Percentiles rank a stretch among this genome's conserved stretches.
These are phyloP conservation scores for Russula olivacea DNA, from an alignment of 768 basidiomycete species.

Conservation along the genomic window DNA sequence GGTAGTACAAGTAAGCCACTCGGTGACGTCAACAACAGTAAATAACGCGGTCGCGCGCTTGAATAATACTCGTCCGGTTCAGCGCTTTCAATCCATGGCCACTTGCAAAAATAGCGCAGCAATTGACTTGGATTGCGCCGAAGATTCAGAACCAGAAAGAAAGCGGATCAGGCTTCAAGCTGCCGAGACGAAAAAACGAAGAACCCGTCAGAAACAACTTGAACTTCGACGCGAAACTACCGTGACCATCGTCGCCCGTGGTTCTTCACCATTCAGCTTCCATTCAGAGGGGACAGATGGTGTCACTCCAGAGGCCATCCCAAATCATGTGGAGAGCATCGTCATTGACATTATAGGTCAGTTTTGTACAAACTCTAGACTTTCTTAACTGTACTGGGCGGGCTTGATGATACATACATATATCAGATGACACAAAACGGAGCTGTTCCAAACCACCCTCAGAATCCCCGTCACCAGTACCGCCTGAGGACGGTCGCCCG, in stretches of 20 bases:
- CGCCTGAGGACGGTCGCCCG: background rate
- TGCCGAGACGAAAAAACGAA: slow-evolving; percentile 26
- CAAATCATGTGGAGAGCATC: background rate
- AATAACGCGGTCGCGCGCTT: slow-evolving; percentile 23
- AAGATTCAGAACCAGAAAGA: slow-evolving; percentile 70
- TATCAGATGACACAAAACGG: background rate
- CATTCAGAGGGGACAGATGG: background rate
- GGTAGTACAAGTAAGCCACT: background rate
- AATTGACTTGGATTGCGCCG: slow-evolving; percentile 35
- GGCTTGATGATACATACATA: background rate
- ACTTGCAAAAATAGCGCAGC: too few species aligned
- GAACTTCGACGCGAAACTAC: background rate
- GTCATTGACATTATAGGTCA: slow-evolving; percentile 24
- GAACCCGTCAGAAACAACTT: slow-evolving; percentile 16
- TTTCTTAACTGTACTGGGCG: background rate
- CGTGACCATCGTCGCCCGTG: too few species aligned
- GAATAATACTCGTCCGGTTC: too few species aligned
- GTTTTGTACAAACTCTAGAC: background rate
- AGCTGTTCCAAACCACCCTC: background rate
- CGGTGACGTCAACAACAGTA: slow-evolving; percentile 21
- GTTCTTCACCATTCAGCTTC: background rate
- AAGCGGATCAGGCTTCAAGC: slow-evolving; percentile 35
- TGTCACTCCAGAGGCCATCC: background rate
- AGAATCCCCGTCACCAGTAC: background rate
- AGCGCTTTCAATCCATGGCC: background rate